Conservation (phyloP, 495 filamentous ascomycete species). For the Neurospora tetraspora region DNA sequence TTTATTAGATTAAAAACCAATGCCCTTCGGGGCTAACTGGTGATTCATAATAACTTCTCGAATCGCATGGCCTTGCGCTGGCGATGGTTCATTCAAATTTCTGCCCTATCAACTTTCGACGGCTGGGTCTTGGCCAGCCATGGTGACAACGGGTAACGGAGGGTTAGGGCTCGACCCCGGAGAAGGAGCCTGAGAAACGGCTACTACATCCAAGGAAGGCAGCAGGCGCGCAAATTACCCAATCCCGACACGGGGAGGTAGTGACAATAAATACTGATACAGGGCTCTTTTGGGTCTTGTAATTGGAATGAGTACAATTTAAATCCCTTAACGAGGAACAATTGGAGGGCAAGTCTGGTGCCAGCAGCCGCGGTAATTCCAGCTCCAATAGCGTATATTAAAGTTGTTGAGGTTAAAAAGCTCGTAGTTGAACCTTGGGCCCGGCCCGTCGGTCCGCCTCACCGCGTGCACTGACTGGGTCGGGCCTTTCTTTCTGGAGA, state of each 20-base stretch:
- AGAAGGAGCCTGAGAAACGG: constrained; percentile 37
- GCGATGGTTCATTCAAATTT: constrained; percentile 59
- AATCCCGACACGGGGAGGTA: constrained; percentile 36
- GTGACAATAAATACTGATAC: constrained; percentile 48
- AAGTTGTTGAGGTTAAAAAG: constrained; percentile 30
- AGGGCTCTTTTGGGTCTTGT: constrained; percentile 47
- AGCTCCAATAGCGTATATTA: constrained; percentile 31
- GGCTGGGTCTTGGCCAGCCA: constrained; percentile 42
- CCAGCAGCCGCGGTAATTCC: constrained; percentile 27
- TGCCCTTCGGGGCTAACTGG: constrained; percentile 49
- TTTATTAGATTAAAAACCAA: constrained; percentile 67
- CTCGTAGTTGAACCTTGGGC: constrained; percentile 28
- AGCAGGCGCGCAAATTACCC: constrained; percentile 40
- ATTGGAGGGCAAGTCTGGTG: constrained; percentile 46
- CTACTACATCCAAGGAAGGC: constrained; percentile 39
- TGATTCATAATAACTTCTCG: constrained; percentile 58
- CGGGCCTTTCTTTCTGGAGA: constrained; percentile 56
- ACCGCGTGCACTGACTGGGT: constrained; percentile 52
- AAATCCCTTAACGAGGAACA: constrained; percentile 48
- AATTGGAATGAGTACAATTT: constrained; percentile 49
- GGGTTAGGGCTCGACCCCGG: constrained; percentile 42
- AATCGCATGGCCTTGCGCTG: constrained; percentile 55
- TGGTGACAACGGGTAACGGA: constrained; percentile 45
- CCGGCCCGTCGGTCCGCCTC: constrained; percentile 50
- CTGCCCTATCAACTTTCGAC: constrained; percentile 58